A percentile compares a stretch with the other conserved stretches of the same genome.
These are phyloP conservation scores for Sesbania bispinosa DNA, from an alignment of 306 rosid species.

Conservation along the genomic window DNA sequence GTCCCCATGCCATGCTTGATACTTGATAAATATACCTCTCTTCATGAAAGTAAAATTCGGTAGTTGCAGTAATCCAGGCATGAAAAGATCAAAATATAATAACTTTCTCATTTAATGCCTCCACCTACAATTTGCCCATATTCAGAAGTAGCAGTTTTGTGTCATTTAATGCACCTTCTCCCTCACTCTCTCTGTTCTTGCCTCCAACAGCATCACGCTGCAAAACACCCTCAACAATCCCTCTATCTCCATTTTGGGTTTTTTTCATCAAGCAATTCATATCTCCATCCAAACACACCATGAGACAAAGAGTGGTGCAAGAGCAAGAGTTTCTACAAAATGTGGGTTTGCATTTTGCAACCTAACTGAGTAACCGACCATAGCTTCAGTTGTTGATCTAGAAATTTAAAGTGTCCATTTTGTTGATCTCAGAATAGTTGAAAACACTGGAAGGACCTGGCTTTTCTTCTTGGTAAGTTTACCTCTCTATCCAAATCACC, in stretches of 20 bases:
- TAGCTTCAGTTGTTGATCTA: conserved; percentile 3
- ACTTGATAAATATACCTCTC: not conserved
- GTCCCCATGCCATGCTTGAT: not conserved
- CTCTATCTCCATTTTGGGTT: not conserved
- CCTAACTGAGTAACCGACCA: not conserved
- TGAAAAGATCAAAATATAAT: conserved; percentile 63
- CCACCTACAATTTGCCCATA: conserved; percentile 49
- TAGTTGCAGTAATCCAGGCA: conserved; percentile 37
- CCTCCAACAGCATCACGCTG: conserved; percentile 25
- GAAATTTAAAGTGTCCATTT: not conserved
- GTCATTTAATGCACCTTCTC: conserved; percentile 52
- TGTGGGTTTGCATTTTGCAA: not conserved
- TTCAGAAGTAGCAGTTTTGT: conserved; percentile 57
- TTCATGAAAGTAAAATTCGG: not conserved
- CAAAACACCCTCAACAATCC: conserved; percentile 35
- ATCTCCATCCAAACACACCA: not conserved
- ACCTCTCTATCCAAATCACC: conserved; percentile 2
- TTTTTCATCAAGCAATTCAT: conserved; percentile 14
- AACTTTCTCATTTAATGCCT: conserved; percentile 68
- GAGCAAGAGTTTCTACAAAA: not conserved
- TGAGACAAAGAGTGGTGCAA: conserved; percentile 1
- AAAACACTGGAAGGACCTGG: conserved; percentile 13
- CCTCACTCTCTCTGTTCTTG: conserved; percentile 14
- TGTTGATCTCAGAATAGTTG: not conserved
- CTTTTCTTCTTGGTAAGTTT: conserved; percentile 27